phyloP scores from a whole-genome alignment of 345 rosid genomes.

The Cardiospermum halicacabum region DNA sequence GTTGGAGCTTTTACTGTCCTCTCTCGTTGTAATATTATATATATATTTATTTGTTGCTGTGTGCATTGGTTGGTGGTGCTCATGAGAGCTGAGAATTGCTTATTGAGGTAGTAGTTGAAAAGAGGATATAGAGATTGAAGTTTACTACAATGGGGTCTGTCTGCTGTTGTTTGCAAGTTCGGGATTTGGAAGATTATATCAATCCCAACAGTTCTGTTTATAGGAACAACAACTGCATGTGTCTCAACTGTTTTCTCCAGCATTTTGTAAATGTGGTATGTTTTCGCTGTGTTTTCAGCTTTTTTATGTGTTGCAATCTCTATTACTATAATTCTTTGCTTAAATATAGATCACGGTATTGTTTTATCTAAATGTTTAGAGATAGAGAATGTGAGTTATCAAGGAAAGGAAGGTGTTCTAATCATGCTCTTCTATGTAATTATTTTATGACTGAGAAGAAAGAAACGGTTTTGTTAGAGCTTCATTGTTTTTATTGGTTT shows the following conservation, averaged over 20 bases:
- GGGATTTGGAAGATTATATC: constrained; percentile 71
- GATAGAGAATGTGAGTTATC: background rate
- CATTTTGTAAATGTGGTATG: constrained; percentile 69
- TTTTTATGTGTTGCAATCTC: too few species aligned
- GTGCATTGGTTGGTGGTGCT: constrained; percentile 13
- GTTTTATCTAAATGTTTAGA: background rate
- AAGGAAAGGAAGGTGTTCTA: background rate
- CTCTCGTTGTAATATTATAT: too few species aligned
- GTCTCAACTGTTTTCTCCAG: constrained; percentile 72
- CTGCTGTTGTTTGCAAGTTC: constrained; percentile 71
- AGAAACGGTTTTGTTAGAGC: background rate
- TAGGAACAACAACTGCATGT: constrained; percentile 82
- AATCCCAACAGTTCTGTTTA: constrained; percentile 64
- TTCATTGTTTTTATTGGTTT: background rate
- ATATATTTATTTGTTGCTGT: constrained; percentile 7
- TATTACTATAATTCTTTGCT: background rate
- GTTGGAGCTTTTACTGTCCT: constrained; percentile 57
- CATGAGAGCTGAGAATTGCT: constrained; percentile 17
- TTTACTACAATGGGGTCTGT: constrained; percentile 72
- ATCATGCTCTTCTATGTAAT: too few species aligned
- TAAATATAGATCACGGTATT: background rate
- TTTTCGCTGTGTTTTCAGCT: constrained; percentile 4
- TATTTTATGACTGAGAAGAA: background rate
- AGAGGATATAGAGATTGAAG: constrained; percentile 32
- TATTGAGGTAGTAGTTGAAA: constrained; percentile 14